Evolutionary conservation across 805 yeast species (phyloP).

Genomic region (Hanseniaspora taiwanica): DNA sequence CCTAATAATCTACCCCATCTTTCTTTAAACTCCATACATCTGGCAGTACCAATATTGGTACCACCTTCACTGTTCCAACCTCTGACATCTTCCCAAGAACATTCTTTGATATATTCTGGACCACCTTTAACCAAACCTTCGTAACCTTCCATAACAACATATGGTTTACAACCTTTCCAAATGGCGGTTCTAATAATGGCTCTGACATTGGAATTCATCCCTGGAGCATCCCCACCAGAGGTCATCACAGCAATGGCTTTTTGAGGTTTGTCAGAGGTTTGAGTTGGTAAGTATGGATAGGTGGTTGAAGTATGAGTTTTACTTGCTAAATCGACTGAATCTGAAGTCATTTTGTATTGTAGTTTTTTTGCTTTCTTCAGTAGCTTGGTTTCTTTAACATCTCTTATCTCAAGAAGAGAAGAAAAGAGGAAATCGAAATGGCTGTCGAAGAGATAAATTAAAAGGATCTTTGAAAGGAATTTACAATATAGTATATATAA

Average conservation of each 20-base stretch:
- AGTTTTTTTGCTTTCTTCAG: constrained; percentile 3
- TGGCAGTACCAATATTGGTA: constrained; percentile 67
- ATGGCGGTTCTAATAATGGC: constrained; percentile 63
- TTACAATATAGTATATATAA: background rate
- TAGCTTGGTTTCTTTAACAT: background rate
- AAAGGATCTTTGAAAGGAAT: no score
- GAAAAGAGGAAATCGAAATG: background rate
- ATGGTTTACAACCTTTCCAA: constrained; percentile 49
- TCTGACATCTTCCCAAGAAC: constrained; percentile 63
- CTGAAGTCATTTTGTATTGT: constrained; percentile 8
- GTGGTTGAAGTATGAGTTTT: constrained; percentile 8
- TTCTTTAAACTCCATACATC: constrained; percentile 56
- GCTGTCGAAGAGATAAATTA: background rate
- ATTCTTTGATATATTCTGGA: constrained; percentile 35
- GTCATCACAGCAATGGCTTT: constrained; percentile 65
- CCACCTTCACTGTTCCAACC: constrained; percentile 64
- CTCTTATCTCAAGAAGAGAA: background rate
- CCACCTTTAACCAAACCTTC: constrained; percentile 63
- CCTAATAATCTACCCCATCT: constrained; percentile 51
- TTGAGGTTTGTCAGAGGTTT: constrained; percentile 7
- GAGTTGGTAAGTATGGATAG: constrained; percentile 14
- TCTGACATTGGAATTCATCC: constrained; percentile 67
- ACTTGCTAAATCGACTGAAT: constrained; percentile 14
- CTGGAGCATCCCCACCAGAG: constrained; percentile 74
- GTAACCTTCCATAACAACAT: constrained; percentile 61